Evolutionary conservation across 2,329 filamentous ascomycete species (phyloP).

Genomic region (Cercospora sp.): DNA sequence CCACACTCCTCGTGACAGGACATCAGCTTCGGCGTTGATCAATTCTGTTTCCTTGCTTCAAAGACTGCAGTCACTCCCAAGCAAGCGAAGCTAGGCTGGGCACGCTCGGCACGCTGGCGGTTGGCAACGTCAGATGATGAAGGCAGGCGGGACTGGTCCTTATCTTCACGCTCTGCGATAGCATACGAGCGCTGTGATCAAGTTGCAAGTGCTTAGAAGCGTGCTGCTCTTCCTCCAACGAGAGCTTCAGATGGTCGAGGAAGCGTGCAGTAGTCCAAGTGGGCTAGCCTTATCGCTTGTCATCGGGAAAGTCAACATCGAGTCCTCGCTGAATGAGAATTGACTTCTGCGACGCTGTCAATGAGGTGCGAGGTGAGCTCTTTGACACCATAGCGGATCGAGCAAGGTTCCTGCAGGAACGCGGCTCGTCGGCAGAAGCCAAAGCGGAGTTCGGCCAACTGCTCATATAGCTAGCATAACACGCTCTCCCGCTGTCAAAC

Average conservation of each 20-base stretch:
- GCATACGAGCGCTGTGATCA: background rate
- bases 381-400: constrained; percentile 29
- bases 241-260: background rate
- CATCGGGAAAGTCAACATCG: background rate
- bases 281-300: background rate
- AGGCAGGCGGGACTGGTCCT: background rate
- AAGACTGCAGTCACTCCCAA: background rate
- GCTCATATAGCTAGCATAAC: constrained; percentile 2
- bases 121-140: background rate
- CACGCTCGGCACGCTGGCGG: background rate
- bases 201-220: background rate
- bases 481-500: background rate
- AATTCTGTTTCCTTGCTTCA: background rate
- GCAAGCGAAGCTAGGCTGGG: background rate
- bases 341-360: background rate
- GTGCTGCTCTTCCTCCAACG: background rate
- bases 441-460: constrained; percentile 1
- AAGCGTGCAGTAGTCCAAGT: background rate
- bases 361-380: constrained; percentile 29
- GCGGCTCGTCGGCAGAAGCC: constrained; percentile 23
- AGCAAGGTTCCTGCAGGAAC: constrained; percentile 16
- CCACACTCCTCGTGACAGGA: too few species aligned
- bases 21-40: background rate
- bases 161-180: background rate
- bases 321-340: background rate